Evolutionary conservation across 495 filamentous ascomycete genomes (phyloP), one percentile per base, ranked within the genome.

Genomic region (Rusavskia elegans): DNA sequence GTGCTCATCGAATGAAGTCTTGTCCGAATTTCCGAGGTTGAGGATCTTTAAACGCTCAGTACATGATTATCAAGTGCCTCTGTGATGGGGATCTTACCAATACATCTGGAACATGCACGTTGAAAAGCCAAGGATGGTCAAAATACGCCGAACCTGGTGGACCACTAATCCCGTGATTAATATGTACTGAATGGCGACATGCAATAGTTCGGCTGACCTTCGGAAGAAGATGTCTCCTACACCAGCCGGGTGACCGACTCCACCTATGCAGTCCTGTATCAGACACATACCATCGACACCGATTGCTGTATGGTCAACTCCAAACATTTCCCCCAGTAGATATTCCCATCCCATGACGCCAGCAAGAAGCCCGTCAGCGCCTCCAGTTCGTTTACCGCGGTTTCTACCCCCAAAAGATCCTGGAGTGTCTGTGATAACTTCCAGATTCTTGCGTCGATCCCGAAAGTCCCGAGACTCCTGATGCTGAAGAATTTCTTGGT

Each of bases 311-410:
- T 70, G 67, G 50, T 70, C 67, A 4, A 52, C 63, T 11, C 55
- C 53, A 45, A 70, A 70, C 67, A 68, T 64, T 52, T 70, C 67
- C 19, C 67, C 67, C 0, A 70, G 46, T 23, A 70, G 39, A 51
- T 68, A 69, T 38, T 69, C 65, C 67, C 67, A 70, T 10, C 65
- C 65, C 53, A 62, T 66, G 17, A 69, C 64, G 32, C 66, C 66
- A 48, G 55, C 56, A 2, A 68, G 56, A 41, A 69, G 54, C 16
- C 55, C 54, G 23, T 60, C 52, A 11, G 59, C 54, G 13, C 53
- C 59, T 40, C 64, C 60, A 29, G 44, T 51, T 27, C 51, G 52
- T 39, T 46, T 49, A 19, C 48, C 52, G 10, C 29, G 52, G 25
- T 50, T 48, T 30, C 56, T 54, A 11, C 50, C 21, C 2, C 50